Evolutionary conservation across 768 basidiomycete genomes (phyloP), one percentile per base, ranked within the genome.

Genomic region (Neoboletus brunneissimus): DNA sequence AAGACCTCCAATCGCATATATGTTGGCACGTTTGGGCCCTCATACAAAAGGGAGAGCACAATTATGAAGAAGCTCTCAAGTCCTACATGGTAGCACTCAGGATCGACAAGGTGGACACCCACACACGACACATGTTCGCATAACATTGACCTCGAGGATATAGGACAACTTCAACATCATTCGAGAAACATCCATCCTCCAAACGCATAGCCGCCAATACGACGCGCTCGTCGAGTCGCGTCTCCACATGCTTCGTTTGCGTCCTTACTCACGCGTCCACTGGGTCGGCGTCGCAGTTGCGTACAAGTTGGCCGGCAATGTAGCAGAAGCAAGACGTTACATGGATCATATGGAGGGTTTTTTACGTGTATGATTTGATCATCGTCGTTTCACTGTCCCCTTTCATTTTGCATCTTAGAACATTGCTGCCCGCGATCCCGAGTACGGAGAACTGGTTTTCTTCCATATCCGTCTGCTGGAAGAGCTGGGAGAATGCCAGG

Each of bases 11-110:
- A 32, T 94, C 92, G 20, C 94, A 98, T 67, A 98, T 99, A 68
- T 89, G 88, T 68, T 98, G 97, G 95, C 97, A 99, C 73, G 96
- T 98, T 61, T 90, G 93, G 69, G 97, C 94, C 27, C 87, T 99
- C 65, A 85, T 97, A 22, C 90, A 94, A 71, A 93, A 96, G 72
- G 88, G 88, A 10, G 91, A 97, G 70, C 94, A 90, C 73, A 93
- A 96, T 67, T 98, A 93, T 65, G 91, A 92, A 61, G 94, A 95
- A 66, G 94, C 97, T 0, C 79, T 93, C 65, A 91, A 94, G 66
- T 94, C 94, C 25, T 98, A 98, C 72, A 84, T 81, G 2, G 89
- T 92, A 75, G 96, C 95, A 3, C 76, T 95, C 61, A 81, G 82
- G 57, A 91, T 90, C 65, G 97, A 98, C 76, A 88, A 88, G 76